A percentile compares a stretch with the other conserved stretches of the same genome.
Evolutionary conservation across 495 filamentous ascomycete genomes (phyloP).

Genomic region (Daldinia decipiens): DNA sequence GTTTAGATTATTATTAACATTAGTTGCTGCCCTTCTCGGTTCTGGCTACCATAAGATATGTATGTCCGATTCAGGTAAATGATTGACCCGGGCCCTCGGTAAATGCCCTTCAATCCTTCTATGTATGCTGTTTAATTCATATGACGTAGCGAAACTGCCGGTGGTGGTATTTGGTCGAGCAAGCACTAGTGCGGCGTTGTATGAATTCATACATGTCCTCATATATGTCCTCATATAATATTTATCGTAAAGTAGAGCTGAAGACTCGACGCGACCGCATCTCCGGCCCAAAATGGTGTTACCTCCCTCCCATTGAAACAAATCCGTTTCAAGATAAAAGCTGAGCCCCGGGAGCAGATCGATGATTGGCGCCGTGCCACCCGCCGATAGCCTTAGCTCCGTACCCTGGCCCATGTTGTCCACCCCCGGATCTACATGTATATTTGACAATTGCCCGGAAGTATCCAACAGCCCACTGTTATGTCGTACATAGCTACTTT

Average conservation of each 20-base stretch:
- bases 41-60: background rate
- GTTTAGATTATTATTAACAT: too few relatives aligned
- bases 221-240: background rate
- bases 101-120: background rate
- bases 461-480: background rate
- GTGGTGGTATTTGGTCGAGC: background rate
- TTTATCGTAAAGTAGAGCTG: background rate
- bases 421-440: slow-evolving; percentile 26
- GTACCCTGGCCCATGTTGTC: slow-evolving; percentile 24
- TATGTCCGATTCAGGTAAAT: background rate
- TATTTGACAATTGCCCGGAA: background rate
- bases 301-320: slow-evolving; percentile 37
- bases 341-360: slow-evolving; percentile 13
- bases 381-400: slow-evolving; percentile 21
- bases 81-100: background rate
- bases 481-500: background rate
- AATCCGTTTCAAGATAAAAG: slow-evolving; percentile 33
- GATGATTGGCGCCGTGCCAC: slow-evolving; percentile 31
- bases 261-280: background rate
- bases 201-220: background rate
- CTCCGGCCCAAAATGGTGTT: slow-evolving; percentile 18
- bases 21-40: too few relatives aligned
- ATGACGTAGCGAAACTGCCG: slow-evolving; percentile 7
- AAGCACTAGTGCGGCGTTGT: slow-evolving; percentile 5
- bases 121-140: background rate